Percentiles rank a stretch among this genome's conserved stretches.
Conservation (phyloP, 176 grass and related monocot genomes). For the Metroxylon sagu region DNA sequence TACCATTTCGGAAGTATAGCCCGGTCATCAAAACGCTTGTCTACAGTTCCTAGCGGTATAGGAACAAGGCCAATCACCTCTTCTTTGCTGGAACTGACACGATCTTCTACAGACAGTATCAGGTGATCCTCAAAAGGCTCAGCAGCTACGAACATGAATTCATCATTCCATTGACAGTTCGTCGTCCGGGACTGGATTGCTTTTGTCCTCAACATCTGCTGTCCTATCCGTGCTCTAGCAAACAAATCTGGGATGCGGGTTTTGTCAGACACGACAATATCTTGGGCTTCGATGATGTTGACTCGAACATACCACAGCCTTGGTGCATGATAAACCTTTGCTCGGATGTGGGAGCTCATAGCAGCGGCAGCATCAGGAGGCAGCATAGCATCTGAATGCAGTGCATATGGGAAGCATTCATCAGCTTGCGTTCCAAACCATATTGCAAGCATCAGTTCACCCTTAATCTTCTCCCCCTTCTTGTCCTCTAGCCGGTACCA, state of each 20-base stretch:
- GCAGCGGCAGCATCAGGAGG: conserved; percentile 33
- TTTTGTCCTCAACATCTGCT: conserved; percentile 50
- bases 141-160: conserved; percentile 72
- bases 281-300: conserved; percentile 63
- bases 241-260: conserved; percentile 48
- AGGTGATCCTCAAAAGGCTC: conserved; percentile 89
- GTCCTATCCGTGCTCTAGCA: conserved; percentile 51
- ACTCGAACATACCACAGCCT: conserved; percentile 90
- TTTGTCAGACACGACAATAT: conserved; percentile 39
- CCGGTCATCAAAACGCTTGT: conserved; percentile 49
- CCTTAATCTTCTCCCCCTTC: conserved; percentile 60
- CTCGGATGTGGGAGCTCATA: conserved; percentile 41
- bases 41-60: conserved; percentile 35
- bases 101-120: conserved; percentile 59
- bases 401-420: conserved; percentile 70
- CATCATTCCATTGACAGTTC: conserved; percentile 74
- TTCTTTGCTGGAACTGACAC: conserved; percentile 51
- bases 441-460: conserved; percentile 91
- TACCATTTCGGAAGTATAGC: conserved; percentile 40
- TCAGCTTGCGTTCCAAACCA: conserved; percentile 93
- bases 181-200: conserved; percentile 45
- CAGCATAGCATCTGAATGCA: conserved; percentile 45
- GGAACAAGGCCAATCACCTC: conserved; percentile 41
- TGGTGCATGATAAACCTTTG: conserved; percentile 76
- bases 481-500: conserved; percentile 83